These are phyloP conservation scores for Ammopiptanthus mongolicus DNA, from an alignment of 306 rosid species.

Conservation along the genomic window DNA sequence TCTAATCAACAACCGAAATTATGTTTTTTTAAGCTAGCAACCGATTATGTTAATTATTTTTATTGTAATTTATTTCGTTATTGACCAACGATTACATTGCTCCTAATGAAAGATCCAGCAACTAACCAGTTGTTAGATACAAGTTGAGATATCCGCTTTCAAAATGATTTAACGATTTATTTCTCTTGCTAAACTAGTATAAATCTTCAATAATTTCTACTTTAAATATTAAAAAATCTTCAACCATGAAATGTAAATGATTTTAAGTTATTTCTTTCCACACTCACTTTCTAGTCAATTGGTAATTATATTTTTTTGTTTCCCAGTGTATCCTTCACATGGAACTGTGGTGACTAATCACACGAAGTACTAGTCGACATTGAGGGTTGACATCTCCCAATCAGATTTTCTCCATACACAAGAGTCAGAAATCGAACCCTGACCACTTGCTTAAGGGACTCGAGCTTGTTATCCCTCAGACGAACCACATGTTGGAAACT, in stretches of 20 bases:
- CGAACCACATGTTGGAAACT: too few relatives aligned
- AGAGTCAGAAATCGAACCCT: too few relatives aligned
- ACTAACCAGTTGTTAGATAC: constrained; percentile 1
- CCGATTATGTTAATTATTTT: neutral
- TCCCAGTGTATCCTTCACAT: too few relatives aligned
- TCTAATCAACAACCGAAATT: constrained; percentile 13
- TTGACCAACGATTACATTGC: constrained; percentile 5
- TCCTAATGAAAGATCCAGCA: too few relatives aligned
- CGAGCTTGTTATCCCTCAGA: too few relatives aligned
- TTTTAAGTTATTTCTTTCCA: neutral
- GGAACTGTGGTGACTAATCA: too few relatives aligned
- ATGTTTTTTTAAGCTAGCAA: neutral
- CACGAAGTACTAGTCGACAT: too few relatives aligned
- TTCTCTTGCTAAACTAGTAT: neutral
- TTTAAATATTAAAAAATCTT: neutral
- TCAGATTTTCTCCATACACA: too few relatives aligned
- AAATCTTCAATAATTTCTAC: neutral
- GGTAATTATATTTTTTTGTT: too few relatives aligned
- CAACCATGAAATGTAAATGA: neutral
- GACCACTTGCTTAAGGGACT: too few relatives aligned
- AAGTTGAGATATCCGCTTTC: neutral
- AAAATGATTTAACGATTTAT: neutral
- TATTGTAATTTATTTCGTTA: neutral
- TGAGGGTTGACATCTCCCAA: too few relatives aligned
- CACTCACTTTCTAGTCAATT: neutral